Percentiles rank a stretch among this genome's conserved stretches.
Evolutionary conservation across 805 yeast genomes (phyloP).

Genomic region (Candida broadrunensis): DNA sequence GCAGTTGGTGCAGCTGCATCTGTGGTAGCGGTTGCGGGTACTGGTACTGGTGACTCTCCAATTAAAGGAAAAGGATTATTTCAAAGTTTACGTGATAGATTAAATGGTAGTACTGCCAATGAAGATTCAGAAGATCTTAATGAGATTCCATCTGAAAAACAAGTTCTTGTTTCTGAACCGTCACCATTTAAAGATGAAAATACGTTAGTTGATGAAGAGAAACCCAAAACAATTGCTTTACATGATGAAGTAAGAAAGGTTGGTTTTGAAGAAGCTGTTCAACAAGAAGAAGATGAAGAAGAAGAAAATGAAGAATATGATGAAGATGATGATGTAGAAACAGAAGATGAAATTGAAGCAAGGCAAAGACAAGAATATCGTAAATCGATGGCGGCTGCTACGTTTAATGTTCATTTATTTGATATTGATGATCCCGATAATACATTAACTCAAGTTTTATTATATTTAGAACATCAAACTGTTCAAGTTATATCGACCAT

Average conservation of each 20-base stretch:
- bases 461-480: constrained; percentile 90
- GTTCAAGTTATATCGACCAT: constrained; percentile 88
- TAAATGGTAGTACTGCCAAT: constrained; percentile 9
- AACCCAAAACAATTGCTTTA: not conserved
- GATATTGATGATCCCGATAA: constrained; percentile 87
- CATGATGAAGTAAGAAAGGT: not conserved
- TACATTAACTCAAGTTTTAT: constrained; percentile 76
- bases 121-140: constrained; percentile 1
- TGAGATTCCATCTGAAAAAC: constrained; percentile 1
- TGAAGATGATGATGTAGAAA: constrained; percentile 16
- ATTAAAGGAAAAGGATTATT: constrained; percentile 27
- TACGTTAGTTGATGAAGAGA: not conserved
- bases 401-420: constrained; percentile 70
- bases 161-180: not conserved
- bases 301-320: constrained; percentile 1
- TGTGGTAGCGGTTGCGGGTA: constrained; percentile 3
- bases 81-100: constrained; percentile 31
- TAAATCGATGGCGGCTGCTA: constrained; percentile 48
- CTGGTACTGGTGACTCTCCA: constrained; percentile 10
- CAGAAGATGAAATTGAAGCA: constrained; percentile 29
- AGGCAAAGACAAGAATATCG: constrained; percentile 44
- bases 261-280: not conserved
- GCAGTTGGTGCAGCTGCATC: constrained; percentile 9
- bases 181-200: not conserved
- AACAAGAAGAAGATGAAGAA: constrained; percentile 1